Evolutionary conservation across 345 rosid genomes (phyloP), one percentile per base, ranked within the genome.

Genomic region (Aquilaria sinensis): DNA sequence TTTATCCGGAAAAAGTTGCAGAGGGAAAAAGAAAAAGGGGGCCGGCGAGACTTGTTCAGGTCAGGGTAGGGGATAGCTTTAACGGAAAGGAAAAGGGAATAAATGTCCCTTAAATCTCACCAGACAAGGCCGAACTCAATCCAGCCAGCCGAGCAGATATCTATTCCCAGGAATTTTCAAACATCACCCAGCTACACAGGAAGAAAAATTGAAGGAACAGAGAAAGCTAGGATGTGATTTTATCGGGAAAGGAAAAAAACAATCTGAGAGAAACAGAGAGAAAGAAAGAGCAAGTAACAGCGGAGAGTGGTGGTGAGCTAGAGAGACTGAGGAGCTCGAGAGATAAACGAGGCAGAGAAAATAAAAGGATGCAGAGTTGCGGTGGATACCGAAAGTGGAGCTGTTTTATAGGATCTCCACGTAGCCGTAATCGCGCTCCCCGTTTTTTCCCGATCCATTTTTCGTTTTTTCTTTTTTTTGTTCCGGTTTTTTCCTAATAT

Each of bases 351-450:
- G 45, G 29, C 43, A 51, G 31, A 37, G 46, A n/a, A 14, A 53
- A 41, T 62, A 51, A 58, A 30, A 12, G 23, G 67, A 57, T 52
- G 58, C 29, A 31, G 55, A 15, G 52, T 54, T 14, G 57, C 32
- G 58, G 64, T 32, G 69, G 52, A 37, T n/a, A 57, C 58, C 31
- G 43, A 50, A 60, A 63, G 71, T 12, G 33, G 47, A 59, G 57
- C 69, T 71, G 8, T 66, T 75, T 80, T 80, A 77, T 83, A 80
- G 81, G 77, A 77, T 73, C 69, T 72, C 63, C 12, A 61, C 56
- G 12, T 31, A 53, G 72, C 67, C 71, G 68, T 53, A 65, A 58
- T 55, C 51, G 16, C 23, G 64, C 37, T 60, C 54, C 43, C 5
- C 43, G 0, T 23, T 23, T 23, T 23, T 23, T 50, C 31, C 50